phyloP scores from a whole-genome alignment of 805 yeast species.

The Tetrapisispora namnaoensis region DNA sequence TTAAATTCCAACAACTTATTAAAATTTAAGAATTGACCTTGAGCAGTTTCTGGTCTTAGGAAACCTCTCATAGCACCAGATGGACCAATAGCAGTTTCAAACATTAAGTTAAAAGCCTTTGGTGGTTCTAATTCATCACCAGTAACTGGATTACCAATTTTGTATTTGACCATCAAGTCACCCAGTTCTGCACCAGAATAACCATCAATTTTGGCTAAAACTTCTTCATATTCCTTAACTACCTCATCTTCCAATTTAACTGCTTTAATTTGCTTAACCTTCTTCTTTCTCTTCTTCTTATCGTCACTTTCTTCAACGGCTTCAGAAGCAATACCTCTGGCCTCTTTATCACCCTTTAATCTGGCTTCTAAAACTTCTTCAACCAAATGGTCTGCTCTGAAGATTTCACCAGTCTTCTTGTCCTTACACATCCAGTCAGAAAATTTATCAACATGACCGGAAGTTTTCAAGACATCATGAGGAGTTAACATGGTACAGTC shows the following conservation, averaged over 20 bases:
- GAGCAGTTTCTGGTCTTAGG: constrained; percentile 98
- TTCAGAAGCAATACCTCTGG: constrained; percentile 64
- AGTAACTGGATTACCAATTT: constrained; percentile 87
- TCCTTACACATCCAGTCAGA: constrained; percentile 99
- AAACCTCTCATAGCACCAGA: constrained; percentile 93
- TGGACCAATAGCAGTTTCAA: constrained; percentile 98
- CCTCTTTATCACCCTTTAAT: constrained; percentile 93
- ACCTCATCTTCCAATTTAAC: constrained; percentile 74
- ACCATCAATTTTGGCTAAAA: constrained; percentile 92
- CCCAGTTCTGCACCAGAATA: constrained; percentile 90
- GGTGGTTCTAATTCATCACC: constrained; percentile 83
- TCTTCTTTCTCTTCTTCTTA: constrained; percentile 89
- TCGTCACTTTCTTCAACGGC: constrained; percentile 58
- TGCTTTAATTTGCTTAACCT: constrained; percentile 89
- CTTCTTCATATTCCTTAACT: constrained; percentile 71
- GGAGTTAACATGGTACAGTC: constrained; percentile 98
- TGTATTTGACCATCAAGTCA: constrained; percentile 69
- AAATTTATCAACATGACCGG: constrained; percentile 98
- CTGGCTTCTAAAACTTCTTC: constrained; percentile 96
- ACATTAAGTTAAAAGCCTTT: constrained; percentile 93
- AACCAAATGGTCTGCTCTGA: constrained; percentile 95
- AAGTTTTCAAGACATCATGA: constrained; percentile 92
- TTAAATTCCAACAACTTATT: constrained; percentile 87
- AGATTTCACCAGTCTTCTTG: constrained; percentile 90
- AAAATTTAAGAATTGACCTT: constrained; percentile 96